These are phyloP conservation scores for Emergomyces africanus DNA, from an alignment of 2,329 filamentous ascomycete species.

Conservation along the genomic window DNA sequence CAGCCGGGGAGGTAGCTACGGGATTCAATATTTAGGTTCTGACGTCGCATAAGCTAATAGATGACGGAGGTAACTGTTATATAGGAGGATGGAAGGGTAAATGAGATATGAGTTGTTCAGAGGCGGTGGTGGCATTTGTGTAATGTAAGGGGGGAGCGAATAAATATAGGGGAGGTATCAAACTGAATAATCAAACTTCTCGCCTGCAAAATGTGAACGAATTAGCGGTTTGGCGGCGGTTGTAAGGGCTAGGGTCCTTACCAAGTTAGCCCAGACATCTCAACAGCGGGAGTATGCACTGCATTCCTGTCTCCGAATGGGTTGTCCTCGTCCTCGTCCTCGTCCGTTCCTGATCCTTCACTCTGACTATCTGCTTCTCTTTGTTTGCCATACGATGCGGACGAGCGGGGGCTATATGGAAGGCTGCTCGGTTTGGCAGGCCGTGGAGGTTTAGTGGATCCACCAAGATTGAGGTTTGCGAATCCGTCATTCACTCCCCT, in stretches of 20 bases:
- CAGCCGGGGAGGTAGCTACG: background rate
- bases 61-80: background rate
- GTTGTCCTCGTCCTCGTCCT: conserved; percentile 65
- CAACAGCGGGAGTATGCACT: conserved; percentile 22
- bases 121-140: background rate
- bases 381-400: conserved; percentile 12
- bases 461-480: conserved; percentile 22
- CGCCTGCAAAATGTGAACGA: background rate
- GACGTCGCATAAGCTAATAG: background rate
- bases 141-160: background rate
- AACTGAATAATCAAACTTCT: conserved; percentile 1
- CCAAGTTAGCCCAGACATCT: conserved; percentile 23
- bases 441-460: conserved; percentile 24
- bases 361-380: conserved; percentile 42
- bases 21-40: background rate
- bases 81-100: background rate
- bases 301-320: conserved; percentile 79
- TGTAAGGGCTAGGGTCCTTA: conserved; percentile 8
- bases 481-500: conserved; percentile 20
- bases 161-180: background rate
- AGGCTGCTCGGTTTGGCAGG: conserved; percentile 51
- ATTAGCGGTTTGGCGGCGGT: background rate
- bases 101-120: background rate
- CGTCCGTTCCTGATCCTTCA: conserved; percentile 39
- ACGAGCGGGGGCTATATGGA: conserved; percentile 13